These are phyloP conservation scores for Chrysanthemum makinoi DNA, from an alignment of 129 eudicot genomes.

Conservation along the genomic window DNA sequence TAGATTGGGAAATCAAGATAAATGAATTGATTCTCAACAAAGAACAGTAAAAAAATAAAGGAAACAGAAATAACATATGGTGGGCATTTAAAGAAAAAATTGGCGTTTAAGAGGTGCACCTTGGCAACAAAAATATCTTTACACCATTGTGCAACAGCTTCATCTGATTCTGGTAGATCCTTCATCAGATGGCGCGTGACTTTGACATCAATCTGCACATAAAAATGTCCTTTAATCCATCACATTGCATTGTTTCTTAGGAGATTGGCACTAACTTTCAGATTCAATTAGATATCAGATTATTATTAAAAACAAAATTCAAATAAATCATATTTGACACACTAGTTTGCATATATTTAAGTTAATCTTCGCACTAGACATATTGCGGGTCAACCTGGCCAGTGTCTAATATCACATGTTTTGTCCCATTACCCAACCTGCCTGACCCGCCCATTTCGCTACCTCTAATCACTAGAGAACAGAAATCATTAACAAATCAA, in stretches of 20 bases:
- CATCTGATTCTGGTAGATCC: conserved; percentile 87
- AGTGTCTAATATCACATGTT: too few relatives aligned
- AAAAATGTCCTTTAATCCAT: neutral
- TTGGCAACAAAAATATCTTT: conserved; percentile 73
- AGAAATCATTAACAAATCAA: too few relatives aligned
- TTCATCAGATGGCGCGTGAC: conserved; percentile 81
- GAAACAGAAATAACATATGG: neutral
- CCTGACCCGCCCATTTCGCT: neutral
- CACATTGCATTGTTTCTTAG: neutral
- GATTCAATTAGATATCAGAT: too few relatives aligned
- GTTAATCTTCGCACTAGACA: too few relatives aligned
- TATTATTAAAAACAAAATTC: too few relatives aligned
- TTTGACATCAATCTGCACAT: conserved; percentile 78
- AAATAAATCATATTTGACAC: too few relatives aligned
- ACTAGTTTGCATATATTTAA: too few relatives aligned
- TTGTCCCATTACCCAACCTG: too few relatives aligned
- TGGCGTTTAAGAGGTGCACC: conserved; percentile 35
- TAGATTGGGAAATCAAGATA: conserved; percentile 9
- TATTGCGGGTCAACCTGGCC: too few relatives aligned
- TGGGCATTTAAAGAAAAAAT: neutral
- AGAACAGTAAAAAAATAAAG: neutral
- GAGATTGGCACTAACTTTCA: too few relatives aligned
- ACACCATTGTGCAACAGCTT: conserved; percentile 94
- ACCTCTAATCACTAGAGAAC: too few relatives aligned
- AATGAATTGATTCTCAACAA: neutral